Base-by-base conservation (phyloP, 2,329 filamentous ascomycete species). In the Aaosphaeria arxii region DNA sequence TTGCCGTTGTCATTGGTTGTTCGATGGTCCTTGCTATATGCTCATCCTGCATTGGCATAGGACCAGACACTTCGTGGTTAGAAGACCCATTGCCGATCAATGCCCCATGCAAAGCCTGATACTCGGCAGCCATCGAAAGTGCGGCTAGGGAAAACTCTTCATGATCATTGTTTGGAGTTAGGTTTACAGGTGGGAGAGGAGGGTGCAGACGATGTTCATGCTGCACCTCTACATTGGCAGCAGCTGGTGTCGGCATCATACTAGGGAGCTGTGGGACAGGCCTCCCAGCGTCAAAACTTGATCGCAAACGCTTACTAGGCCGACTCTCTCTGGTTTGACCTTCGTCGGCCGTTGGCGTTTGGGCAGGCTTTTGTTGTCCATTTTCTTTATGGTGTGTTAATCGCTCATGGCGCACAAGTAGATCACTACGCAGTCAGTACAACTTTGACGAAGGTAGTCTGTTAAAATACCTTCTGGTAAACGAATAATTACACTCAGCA, bases 51-150 rank as follows among this genome's bases (percentile, higher is more conserved):
- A 57, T 35, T 30, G 54, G 50, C 24, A 58, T 33, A 36, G 50
- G 41, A 40, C 40, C 49, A 30, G 45, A 44, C 30, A 61, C 36
- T 7, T 50, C 45, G 4, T 57, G 53, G 41, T 55, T 50, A 6
- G 46, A 43, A 17, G 50, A 43, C 1, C 48, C 29, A 11, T 49
- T 46, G 42, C 64, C 57, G 29, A 48, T 30, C 49, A 64, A 55
- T 6, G 49, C 54, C 11, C 61, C 58, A n/a, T 71, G 64, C 36
- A 70, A 56, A n/a, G 67, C 61, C 42, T 69, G 68, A 51, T 71
- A 71, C 47, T 73, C 70, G 7, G 71, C 70, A 39, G 69, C 70
- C 66, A 73, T 71, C 6, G 70, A 71, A 7, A 73, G 58, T 1
- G 70, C 69, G 13, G 68, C 64, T 35, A 74, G 63, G 11, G 70